Percentiles rank a stretch among this genome's conserved stretches.
Evolutionary conservation across 495 filamentous ascomycete species (phyloP).

Genomic region (Chaetomium tenue): DNA sequence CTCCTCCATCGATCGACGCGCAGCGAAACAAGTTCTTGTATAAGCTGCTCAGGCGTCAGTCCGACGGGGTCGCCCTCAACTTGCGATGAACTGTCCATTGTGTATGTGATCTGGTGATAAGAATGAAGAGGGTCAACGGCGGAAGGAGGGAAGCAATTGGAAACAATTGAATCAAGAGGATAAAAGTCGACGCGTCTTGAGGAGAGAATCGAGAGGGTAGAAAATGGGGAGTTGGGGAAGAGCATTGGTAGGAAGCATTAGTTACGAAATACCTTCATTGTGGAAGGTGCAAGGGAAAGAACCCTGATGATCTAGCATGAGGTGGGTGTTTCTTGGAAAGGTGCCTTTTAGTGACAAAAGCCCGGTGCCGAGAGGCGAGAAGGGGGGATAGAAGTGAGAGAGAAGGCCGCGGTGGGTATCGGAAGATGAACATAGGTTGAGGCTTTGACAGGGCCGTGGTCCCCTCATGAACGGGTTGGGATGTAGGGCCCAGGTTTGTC

Average conservation of each 20-base stretch:
- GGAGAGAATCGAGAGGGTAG: background rate
- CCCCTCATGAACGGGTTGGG: too few species aligned
- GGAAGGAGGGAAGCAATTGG: background rate
- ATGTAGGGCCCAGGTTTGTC: background rate
- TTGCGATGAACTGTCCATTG: background rate
- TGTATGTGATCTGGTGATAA: background rate
- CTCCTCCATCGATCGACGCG: conserved; percentile 21
- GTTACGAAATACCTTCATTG: background rate
- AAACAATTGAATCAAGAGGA: too few species aligned
- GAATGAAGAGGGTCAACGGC: background rate
- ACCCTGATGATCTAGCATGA: background rate
- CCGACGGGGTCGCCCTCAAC: background rate
- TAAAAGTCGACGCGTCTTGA: background rate
- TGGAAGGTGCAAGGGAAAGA: conserved; percentile 14
- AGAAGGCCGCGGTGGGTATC: background rate
- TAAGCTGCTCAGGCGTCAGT: conserved; percentile 2
- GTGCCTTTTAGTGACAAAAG: background rate
- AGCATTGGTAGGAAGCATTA: background rate
- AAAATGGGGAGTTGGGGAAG: background rate
- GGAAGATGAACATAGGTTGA: background rate
- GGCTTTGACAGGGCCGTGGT: background rate
- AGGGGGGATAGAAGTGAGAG: background rate
- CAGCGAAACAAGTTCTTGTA: conserved; percentile 24
- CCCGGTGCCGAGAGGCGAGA: background rate
- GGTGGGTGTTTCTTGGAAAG: background rate